Evolutionary conservation across 352 stramenopile species (phyloP).

Genomic region (Elongisporangium prolatum): DNA sequence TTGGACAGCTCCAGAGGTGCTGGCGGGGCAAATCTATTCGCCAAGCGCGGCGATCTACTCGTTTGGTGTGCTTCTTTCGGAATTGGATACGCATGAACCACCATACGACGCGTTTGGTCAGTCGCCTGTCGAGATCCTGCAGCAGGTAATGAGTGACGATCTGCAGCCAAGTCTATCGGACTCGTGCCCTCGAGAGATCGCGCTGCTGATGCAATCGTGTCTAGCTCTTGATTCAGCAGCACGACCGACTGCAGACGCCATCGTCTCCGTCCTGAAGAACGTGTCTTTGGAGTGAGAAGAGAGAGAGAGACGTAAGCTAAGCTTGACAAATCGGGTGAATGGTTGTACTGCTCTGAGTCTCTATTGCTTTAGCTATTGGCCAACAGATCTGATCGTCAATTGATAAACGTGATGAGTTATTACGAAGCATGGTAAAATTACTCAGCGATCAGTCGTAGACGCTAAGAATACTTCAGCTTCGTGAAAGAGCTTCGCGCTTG

Average conservation of each 20-base stretch:
- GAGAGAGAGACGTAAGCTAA: neutral
- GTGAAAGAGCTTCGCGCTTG: neutral
- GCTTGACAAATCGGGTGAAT: too few relatives aligned
- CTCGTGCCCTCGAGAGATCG: conserved; percentile 26
- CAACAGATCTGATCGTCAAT: neutral
- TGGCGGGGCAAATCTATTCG: conserved; percentile 36
- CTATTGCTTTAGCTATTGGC: neutral
- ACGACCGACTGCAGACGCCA: conserved; percentile 21
- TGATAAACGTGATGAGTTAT: neutral
- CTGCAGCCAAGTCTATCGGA: conserved; percentile 21
- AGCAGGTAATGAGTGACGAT: conserved; percentile 21
- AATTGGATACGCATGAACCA: conserved; percentile 43
- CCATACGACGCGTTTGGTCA: conserved; percentile 19
- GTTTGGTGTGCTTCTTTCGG: conserved; percentile 54
- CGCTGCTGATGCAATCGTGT: conserved; percentile 20
- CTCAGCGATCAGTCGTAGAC: too few relatives aligned
- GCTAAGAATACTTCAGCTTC: neutral
- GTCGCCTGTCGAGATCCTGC: conserved; percentile 22
- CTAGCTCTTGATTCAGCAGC: conserved; percentile 19
- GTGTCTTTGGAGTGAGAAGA: too few relatives aligned
- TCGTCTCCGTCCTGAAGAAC: conserved; percentile 12
- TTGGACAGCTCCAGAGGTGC: conserved; percentile 74
- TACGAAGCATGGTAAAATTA: too few relatives aligned
- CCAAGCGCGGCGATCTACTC: conserved; percentile 72
- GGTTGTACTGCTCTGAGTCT: neutral